A percentile compares a stretch with the other conserved stretches of the same genome.
phyloP scores from a whole-genome alignment of 441 rosid genomes.

The Bocquillonia castaneifolia region DNA sequence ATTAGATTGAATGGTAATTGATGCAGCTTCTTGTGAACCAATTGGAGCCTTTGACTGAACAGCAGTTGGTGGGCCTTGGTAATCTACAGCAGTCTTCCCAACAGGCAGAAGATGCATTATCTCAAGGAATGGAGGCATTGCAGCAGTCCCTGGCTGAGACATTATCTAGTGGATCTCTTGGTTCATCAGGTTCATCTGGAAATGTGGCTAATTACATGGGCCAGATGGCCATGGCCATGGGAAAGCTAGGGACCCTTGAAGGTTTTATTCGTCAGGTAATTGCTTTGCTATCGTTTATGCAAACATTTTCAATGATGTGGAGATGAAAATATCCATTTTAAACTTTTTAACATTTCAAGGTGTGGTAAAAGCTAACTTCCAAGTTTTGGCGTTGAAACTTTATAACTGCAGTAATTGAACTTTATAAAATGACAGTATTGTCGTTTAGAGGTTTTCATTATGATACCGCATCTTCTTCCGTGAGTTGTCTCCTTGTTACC shows the following conservation, averaged over 20 bases:
- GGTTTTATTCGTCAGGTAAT: conserved; percentile 90
- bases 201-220: conserved; percentile 98
- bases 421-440: background rate
- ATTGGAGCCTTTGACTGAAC: conserved; percentile 90
- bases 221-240: conserved; percentile 99
- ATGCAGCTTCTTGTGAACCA: conserved; percentile 82
- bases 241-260: conserved; percentile 87
- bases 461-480: background rate
- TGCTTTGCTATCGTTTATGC: conserved; percentile 1
- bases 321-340: too few relatives aligned
- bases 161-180: conserved; percentile 75
- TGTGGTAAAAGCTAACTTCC: background rate
- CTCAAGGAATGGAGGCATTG: conserved; percentile 97
- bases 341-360: too few relatives aligned
- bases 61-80: conserved; percentile 61
- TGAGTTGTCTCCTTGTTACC: background rate
- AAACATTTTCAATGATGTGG: background rate
- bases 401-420: background rate
- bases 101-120: conserved; percentile 95
- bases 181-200: conserved; percentile 81
- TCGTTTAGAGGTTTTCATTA: too few relatives aligned
- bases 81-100: conserved; percentile 94
- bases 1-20: conserved; percentile 16
- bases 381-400: background rate
- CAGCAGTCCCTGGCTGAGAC: conserved; percentile 93